Evolutionary conservation across 768 basidiomycete species (phyloP), one percentile per base, ranked within the genome.

Genomic region (Boletus pseudo-olivaceus): DNA sequence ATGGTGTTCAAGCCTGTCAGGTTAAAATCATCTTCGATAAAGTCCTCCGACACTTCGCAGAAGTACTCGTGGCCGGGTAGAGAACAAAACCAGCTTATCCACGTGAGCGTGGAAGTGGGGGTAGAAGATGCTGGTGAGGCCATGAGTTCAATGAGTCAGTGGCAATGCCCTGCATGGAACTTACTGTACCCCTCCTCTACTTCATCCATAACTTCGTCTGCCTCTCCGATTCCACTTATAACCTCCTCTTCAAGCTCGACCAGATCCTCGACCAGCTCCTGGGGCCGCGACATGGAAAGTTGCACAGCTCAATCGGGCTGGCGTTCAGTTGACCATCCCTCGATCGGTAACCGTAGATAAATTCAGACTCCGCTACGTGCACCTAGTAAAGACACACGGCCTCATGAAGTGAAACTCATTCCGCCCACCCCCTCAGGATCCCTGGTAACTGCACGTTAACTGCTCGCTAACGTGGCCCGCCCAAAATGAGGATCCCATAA

Each of bases 11-110:
- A 74, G 7, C 97, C 97, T 6, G 97, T 99, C 37, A 99, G 78
- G 75, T 99, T 99, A 77, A 99, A 99, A 68, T 98, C 93, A 74
- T 99, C 97, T 71, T 98, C 93, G 70, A 99, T 98, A 73, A 98
- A 99, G 69, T 99, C 97, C 69, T 97, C 95, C 54, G 92, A 87
- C 44, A 98, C 95, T 75, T 97, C 95, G 72, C 93, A 95, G 70
- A 97, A 98, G 77, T 97, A 98, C 73, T 98, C 95, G 72, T 98
- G 95, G 40, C 91, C 91, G 11, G 93, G 93, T 47, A 96, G 76
- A 38, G 92, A 92, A 71, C 93, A 95, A 75, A 94, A 96, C 93
- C 93, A 94, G 65, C 85, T 90, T 67, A 95, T 95, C 93, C 93
- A 96, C 53, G 93, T 96, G 56, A 95, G 77, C 33, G 90, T 91